Base-by-base conservation (phyloP, 208 protist species). In the Trypanosoma caninum region DNA sequence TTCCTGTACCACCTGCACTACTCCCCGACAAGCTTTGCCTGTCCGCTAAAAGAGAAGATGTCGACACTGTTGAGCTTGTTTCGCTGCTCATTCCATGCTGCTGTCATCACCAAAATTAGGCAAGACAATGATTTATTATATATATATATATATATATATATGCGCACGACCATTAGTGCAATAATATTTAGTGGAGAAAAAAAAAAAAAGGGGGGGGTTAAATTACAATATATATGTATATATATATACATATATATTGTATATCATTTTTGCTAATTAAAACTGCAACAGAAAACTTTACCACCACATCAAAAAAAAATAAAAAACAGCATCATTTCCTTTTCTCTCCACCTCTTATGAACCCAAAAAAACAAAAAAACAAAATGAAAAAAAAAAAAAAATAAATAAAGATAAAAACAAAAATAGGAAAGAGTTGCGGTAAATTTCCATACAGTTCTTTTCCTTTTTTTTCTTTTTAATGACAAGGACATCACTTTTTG, bases 401-500 rank as follows among this genome's bases (percentile, higher is more conserved):
- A 64, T 22, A 48, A 38, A 53, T 53, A 34, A 63, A 45, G 18
- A 54, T 41, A 4, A 23, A 33, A 28, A 23, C 11, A 3, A 5
- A 4, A 50, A 30, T 7, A 50, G n/a, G 45, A 30, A 28, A 2
- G 2, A 44, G 10, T n/a, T 4, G 38, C 38, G 7, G 38, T 44
- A 3, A 3, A 44, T 4, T 4, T 5, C 7, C 6, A n/a, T 18
- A 2, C 14, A 5, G 38, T 22, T 18, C 3, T 41, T 44, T 58
- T 31, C 16, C 35, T 58, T 45, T 33, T 59, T 44, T 33, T 25
- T 41, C 34, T 38, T 14, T 56, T 56, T 22, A 7, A 25, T 11
- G 20, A 25, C 3, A 47, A 27, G 42, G 20, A 47, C 20, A 11
- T 76, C 76, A 87, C 66, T 89, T 89, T 42, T 78, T 84, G 20